Evolutionary conservation across 768 basidiomycete species (phyloP).

Genomic region (Kwoniella heveanensis): DNA sequence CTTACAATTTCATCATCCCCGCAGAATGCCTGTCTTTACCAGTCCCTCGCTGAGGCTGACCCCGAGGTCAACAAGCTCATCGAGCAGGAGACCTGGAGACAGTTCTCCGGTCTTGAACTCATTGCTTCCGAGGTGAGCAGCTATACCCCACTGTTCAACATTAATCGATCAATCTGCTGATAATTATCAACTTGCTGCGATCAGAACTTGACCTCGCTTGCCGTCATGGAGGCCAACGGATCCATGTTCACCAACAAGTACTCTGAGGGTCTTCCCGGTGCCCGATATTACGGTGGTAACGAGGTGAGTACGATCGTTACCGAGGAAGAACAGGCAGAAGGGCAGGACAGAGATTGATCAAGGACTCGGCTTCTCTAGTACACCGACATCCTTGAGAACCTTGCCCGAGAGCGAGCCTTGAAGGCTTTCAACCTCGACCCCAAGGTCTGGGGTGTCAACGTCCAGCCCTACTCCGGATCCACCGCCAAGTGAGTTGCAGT

Average conservation of each 20-base stretch:
- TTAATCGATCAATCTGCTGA: no score
- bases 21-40: constrained; percentile 95
- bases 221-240: constrained; percentile 97
- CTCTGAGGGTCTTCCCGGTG: constrained; percentile 97
- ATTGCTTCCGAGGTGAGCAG: constrained; percentile 90
- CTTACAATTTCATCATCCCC: no score
- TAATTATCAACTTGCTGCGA: no score
- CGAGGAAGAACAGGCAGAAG: no score
- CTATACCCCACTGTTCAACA: no score
- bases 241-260: constrained; percentile 99
- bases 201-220: constrained; percentile 95
- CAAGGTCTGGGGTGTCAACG: constrained; percentile 90
- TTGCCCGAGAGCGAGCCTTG: constrained; percentile 94
- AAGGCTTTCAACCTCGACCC: constrained; percentile 94
- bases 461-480: constrained; percentile 84
- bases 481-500: constrained; percentile 76
- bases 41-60: constrained; percentile 83
- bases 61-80: constrained; percentile 96
- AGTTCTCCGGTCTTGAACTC: constrained; percentile 95
- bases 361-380: constrained; percentile 58
- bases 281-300: constrained; percentile 96
- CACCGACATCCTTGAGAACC: constrained; percentile 91
- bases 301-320: constrained; percentile 66
- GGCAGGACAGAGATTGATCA: no score
- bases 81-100: constrained; percentile 94